Evolutionary conservation across 2,329 filamentous ascomycete species (phyloP).

Genomic region (Colletotrichum abscissum): DNA sequence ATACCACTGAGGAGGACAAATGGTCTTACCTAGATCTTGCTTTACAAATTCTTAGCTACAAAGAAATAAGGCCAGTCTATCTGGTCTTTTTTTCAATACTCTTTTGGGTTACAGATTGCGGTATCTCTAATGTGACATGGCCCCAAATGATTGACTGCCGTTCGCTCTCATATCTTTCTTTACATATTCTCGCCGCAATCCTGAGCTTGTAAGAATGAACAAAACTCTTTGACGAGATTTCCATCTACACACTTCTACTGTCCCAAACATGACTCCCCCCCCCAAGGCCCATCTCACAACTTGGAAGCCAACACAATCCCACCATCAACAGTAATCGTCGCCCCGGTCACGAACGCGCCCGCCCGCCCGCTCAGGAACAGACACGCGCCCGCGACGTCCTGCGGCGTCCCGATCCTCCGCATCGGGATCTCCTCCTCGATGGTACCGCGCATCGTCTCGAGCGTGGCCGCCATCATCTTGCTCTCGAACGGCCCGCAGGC

Average conservation of each 20-base stretch:
- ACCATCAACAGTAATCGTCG: constrained; percentile 72
- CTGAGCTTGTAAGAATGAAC: too few species aligned
- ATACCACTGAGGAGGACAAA: constrained; percentile 21
- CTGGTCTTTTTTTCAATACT: background rate
- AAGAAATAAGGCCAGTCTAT: background rate
- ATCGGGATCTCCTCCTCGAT: constrained; percentile 72
- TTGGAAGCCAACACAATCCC: constrained; percentile 60
- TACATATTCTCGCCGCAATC: background rate
- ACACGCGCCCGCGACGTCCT: constrained; percentile 79
- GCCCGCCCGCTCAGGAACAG: constrained; percentile 76
- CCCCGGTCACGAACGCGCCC: constrained; percentile 74
- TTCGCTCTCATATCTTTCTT: background rate
- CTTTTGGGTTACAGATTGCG: background rate
- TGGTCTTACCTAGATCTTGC: constrained; percentile 1
- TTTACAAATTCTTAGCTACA: background rate
- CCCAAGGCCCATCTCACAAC: constrained; percentile 44
- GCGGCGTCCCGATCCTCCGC: constrained; percentile 72
- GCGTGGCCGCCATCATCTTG: constrained; percentile 75
- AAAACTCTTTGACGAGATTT: background rate
- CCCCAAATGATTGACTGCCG: background rate
- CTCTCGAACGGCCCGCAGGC: constrained; percentile 78
- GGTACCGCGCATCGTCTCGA: constrained; percentile 64
- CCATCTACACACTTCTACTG: background rate
- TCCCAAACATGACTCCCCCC: background rate
- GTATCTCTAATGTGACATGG: background rate